Percentiles rank a stretch among this genome's conserved stretches.
Conservation (phyloP, 1,284 basidiomycete species). For the Mycena citricolor region DNA sequence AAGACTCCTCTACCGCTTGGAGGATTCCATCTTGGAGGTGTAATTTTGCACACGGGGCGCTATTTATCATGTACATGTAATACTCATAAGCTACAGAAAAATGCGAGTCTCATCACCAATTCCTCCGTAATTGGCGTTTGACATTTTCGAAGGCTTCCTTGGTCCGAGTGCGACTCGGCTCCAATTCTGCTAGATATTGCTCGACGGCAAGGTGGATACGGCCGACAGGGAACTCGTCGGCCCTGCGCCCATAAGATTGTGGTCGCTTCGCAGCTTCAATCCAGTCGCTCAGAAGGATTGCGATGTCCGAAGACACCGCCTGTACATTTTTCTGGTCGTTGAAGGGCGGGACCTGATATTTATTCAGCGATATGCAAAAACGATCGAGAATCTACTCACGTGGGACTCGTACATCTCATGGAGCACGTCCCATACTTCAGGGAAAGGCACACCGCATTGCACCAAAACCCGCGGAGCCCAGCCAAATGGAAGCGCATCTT, state of each 20-base stretch:
- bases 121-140: constrained; percentile 63
- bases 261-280: constrained; percentile 69
- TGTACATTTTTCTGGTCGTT: constrained; percentile 76
- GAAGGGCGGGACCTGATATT: constrained; percentile 73
- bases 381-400: constrained; percentile 41
- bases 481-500: constrained; percentile 59
- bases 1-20: constrained; percentile 64
- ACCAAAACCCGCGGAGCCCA: constrained; percentile 81
- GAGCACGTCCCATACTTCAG: constrained; percentile 81
- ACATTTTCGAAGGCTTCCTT: constrained; percentile 63
- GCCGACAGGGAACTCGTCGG: constrained; percentile 67
- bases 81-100: constrained; percentile 17
- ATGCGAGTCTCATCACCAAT: constrained; percentile 46
- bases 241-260: constrained; percentile 49
- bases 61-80: constrained; percentile 16
- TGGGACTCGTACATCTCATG: constrained; percentile 88
- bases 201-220: constrained; percentile 69
- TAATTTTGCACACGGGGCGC: constrained; percentile 25
- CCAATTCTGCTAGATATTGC: constrained; percentile 69
- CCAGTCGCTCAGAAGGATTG: constrained; percentile 74
- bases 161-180: constrained; percentile 57
- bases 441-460: constrained; percentile 74
- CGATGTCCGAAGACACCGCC: constrained; percentile 76
- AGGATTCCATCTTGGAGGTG: constrained; percentile 79
- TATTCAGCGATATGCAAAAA: neutral